Conservation (phyloP, 306 rosid genomes). For the Vigna angularis region DNA sequence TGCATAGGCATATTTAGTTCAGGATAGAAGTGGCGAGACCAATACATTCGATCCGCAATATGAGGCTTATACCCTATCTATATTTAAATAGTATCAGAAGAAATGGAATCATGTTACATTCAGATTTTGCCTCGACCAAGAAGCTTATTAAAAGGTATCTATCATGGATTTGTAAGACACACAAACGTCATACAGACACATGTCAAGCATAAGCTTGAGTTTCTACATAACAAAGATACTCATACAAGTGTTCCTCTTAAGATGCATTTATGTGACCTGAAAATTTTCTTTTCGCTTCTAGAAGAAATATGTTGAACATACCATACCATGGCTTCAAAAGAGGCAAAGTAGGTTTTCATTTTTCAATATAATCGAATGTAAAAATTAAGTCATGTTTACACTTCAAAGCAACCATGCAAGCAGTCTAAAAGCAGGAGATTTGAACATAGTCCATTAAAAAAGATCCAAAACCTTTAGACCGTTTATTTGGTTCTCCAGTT, state of each 20-base stretch:
- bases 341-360: slow-evolving; percentile 20
- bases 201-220: slow-evolving; percentile 6
- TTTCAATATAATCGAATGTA: slow-evolving; percentile 24
- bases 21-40: slow-evolving; percentile 13
- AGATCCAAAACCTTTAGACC: slow-evolving; percentile 54
- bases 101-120: slow-evolving; percentile 2
- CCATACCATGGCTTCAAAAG: neutral
- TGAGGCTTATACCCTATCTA: slow-evolving; percentile 4
- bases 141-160: neutral
- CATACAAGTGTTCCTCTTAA: neutral
- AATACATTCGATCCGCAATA: neutral
- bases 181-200: neutral
- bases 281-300: slow-evolving; percentile 33
- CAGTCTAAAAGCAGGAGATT: slow-evolving; percentile 16
- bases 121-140: slow-evolving; percentile 22
- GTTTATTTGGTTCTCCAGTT: slow-evolving; percentile 57
- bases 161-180: neutral
- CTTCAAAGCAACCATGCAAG: slow-evolving; percentile 30
- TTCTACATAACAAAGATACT: slow-evolving; percentile 20
- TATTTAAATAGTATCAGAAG: neutral
- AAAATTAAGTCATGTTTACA: slow-evolving; percentile 29
- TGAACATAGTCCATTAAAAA: slow-evolving; percentile 21
- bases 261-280: neutral
- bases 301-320: slow-evolving; percentile 13
- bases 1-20: slow-evolving; percentile 4